These are phyloP conservation scores for Penstemon barbatus DNA, from an alignment of 257 asterid genomes.

Conservation along the genomic window DNA sequence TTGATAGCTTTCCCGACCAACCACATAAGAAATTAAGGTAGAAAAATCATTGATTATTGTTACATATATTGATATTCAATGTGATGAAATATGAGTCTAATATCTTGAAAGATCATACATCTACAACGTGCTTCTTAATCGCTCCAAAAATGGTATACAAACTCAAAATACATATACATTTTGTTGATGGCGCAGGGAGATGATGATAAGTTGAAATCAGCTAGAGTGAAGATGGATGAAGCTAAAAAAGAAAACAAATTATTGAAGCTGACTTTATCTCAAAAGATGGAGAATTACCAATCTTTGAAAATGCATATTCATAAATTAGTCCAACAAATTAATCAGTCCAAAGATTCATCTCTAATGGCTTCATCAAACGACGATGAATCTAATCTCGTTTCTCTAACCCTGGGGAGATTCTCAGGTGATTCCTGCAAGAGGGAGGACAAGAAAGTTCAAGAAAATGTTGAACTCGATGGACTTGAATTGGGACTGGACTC, in stretches of 20 bases:
- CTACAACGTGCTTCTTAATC: no score
- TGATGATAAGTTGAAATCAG: constrained; percentile 25
- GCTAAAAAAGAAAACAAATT: constrained; percentile 50
- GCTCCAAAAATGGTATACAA: no score
- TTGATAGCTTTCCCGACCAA: no score
- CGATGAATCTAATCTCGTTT: constrained; percentile 39
- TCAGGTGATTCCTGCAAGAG: constrained; percentile 26
- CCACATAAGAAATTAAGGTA: no score
- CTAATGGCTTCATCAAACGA: constrained; percentile 19
- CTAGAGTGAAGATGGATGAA: constrained; percentile 39
- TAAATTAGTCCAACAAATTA: constrained; percentile 14
- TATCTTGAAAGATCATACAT: no score
- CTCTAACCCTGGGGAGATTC: constrained; percentile 44
- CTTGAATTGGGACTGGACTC: constrained; percentile 41
- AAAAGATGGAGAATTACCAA: constrained; percentile 34
- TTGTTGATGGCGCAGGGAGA: constrained; percentile 25
- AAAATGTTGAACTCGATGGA: constrained; percentile 29
- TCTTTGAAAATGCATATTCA: constrained; percentile 39
- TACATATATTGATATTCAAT: no score
- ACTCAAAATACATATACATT: not conserved
- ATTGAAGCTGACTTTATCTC: constrained; percentile 34
- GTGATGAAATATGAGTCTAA: no score
- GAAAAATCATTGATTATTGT: no score
- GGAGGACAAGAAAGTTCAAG: constrained; percentile 16
- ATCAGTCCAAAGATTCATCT: constrained; percentile 22